Evolutionary conservation across 805 yeast species (phyloP), one percentile per base, ranked within the genome.

Genomic region (Yueomyces sp.): DNA sequence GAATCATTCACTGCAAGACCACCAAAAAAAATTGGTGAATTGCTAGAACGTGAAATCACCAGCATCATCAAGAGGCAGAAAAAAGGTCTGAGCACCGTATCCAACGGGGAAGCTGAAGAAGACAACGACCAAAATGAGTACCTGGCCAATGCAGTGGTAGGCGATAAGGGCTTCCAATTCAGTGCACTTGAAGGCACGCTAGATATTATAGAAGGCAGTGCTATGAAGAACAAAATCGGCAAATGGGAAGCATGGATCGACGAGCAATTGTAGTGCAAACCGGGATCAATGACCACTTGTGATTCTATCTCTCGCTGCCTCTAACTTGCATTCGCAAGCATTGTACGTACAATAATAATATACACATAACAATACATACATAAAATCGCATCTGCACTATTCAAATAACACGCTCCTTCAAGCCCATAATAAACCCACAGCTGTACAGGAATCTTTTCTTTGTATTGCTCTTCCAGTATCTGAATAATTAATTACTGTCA

Each of bases 1-100:
- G 97, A 92, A 53, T 72, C 80, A 37, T 92, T 92, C 65, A 85
- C 86, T 47, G 75, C 94, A 12, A 74, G 85, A 52, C 90, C 92
- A 26, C 68, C 78, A 7, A 53, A 63, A 42, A 78, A 81, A 54
- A 73, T 88, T 42, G 71, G 66, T 50, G 68, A 68, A 28, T 59
- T 76, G 37, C 60, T 90, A 44, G 90, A 82, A 54, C 48, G 57
- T 4, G 94, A 83, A 56, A 71, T 87, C 50, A 72, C 74, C 39
- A 69, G 69, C 54, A 65, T 60, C 48, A 66, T 73, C 49, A 72
- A 65, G 51, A 64, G 70, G 47, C 67, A 67, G 37, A 66, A 68
- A 28, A 62, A 68, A 42, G 64, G 68, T 26, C 65, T 70, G 42
- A 73, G 79, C 41, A 67, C 71, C 26, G 71, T 68, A 27, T 67